Evolutionary conservation across 176 grass and related monocot genomes (phyloP).

Genomic region (Aechmea fasciata): DNA sequence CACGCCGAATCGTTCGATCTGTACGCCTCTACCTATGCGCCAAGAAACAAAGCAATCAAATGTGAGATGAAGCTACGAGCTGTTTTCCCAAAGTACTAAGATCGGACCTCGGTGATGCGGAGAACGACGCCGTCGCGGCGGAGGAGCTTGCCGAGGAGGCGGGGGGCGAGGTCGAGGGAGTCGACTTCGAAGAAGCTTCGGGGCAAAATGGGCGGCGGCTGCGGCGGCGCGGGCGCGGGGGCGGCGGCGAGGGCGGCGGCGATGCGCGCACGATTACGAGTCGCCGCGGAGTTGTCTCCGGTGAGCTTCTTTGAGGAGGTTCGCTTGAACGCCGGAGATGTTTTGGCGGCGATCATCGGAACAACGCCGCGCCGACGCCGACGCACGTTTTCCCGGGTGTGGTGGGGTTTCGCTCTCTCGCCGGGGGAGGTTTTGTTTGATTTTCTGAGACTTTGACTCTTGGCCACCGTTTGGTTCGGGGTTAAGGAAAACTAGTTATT

Average conservation of each 20-base stretch:
- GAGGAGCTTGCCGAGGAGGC: constrained; percentile 81
- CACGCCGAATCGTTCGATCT: constrained; percentile 86
- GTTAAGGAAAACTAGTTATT: too few species aligned
- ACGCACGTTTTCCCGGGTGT: not conserved
- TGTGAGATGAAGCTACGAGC: not conserved
- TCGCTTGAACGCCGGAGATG: constrained; percentile 43
- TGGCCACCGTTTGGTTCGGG: too few species aligned
- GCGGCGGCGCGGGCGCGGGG: not conserved
- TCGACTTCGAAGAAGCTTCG: constrained; percentile 67
- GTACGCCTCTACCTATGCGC: constrained; percentile 65
- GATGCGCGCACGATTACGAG: constrained; percentile 1
- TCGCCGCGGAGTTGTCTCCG: constrained; percentile 13
- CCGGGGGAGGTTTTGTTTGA: not conserved
- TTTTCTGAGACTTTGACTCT: not conserved
- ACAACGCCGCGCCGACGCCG: not conserved
- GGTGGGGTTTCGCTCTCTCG: too few species aligned
- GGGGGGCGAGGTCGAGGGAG: constrained; percentile 74
- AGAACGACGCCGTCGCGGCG: constrained; percentile 75
- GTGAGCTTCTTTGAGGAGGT: constrained; percentile 33
- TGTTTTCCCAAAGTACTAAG: too few species aligned
- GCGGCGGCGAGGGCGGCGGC: not conserved
- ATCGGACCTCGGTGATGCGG: constrained; percentile 63
- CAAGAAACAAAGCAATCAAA: not conserved
- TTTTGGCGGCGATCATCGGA: constrained; percentile 1
- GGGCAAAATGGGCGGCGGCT: constrained; percentile 29